Evolutionary conservation across 352 stramenopile genomes (phyloP).

Genomic region (Ophiocytium majus): DNA sequence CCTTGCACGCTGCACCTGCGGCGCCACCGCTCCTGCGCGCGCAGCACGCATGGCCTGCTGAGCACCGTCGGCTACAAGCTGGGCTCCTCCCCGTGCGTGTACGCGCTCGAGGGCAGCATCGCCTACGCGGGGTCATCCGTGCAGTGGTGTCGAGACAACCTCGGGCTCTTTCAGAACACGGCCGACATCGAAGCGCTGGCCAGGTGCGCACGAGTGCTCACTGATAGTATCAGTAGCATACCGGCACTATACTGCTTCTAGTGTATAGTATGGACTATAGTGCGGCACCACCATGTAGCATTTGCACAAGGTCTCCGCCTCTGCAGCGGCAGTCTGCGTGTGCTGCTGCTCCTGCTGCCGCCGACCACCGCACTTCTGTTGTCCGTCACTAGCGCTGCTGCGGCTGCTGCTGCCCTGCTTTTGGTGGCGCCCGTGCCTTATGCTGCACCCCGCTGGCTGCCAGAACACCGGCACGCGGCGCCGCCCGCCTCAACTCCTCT

Average conservation of each 20-base stretch:
- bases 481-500: too few species aligned
- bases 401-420: too few species aligned
- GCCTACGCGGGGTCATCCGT: conserved; percentile 92
- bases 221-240: background rate
- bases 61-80: conserved; percentile 89
- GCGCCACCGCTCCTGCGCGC: conserved; percentile 23
- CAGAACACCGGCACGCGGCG: too few species aligned
- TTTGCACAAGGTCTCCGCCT: background rate
- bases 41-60: conserved; percentile 73
- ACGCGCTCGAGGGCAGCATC: conserved; percentile 94
- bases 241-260: background rate
- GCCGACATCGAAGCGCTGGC: conserved; percentile 66
- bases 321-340: background rate
- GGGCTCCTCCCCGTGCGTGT: conserved; percentile 73
- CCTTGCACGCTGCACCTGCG: too few species aligned
- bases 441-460: too few species aligned
- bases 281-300: background rate
- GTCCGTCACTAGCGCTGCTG: too few species aligned
- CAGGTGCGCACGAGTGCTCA: conserved; percentile 46
- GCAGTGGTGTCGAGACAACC: conserved; percentile 96
- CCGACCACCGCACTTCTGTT: too few species aligned
- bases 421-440: too few species aligned
- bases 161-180: conserved; percentile 68
- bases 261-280: too few species aligned
- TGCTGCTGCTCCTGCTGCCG: background rate